Evolutionary conservation across 106 monocot genomes (phyloP).

Genomic region (Xerophyta viscosa): DNA sequence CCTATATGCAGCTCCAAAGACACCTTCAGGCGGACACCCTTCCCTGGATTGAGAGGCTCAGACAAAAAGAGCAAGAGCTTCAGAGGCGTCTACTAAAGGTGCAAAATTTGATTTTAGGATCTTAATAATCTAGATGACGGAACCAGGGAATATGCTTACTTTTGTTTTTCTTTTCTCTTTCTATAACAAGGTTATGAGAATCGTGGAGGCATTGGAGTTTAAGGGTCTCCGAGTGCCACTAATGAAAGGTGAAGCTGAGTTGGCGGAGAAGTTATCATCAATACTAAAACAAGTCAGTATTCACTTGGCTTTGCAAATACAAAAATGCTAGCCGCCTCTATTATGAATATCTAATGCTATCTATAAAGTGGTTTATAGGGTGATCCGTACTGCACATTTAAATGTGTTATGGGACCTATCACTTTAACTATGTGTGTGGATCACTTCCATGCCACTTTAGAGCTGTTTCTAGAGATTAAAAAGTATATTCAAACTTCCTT

Average conservation of each 20-base stretch:
- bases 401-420: too few relatives aligned
- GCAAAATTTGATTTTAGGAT: background rate
- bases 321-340: too few relatives aligned
- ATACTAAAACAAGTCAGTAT: constrained; percentile 59
- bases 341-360: background rate
- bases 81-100: constrained; percentile 82
- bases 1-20: constrained; percentile 60
- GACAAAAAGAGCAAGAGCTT: constrained; percentile 75
- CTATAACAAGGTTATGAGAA: constrained; percentile 69
- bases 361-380: too few relatives aligned
- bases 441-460: too few relatives aligned
- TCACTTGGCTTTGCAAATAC: too few relatives aligned
- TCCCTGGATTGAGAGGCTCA: constrained; percentile 74
- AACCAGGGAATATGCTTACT: background rate
- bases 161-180: constrained; percentile 2
- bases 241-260: constrained; percentile 69
- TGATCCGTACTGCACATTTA: too few relatives aligned
- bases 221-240: constrained; percentile 70
- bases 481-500: background rate
- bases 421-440: too few relatives aligned
- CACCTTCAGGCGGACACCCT: constrained; percentile 78
- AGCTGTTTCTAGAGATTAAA: too few relatives aligned
- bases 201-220: constrained; percentile 79
- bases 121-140: background rate
- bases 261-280: constrained; percentile 38